Evolutionary conservation across 495 filamentous ascomycete species (phyloP), one percentile per base, ranked within the genome.

Genomic region (Lepidopterella palustris): DNA sequence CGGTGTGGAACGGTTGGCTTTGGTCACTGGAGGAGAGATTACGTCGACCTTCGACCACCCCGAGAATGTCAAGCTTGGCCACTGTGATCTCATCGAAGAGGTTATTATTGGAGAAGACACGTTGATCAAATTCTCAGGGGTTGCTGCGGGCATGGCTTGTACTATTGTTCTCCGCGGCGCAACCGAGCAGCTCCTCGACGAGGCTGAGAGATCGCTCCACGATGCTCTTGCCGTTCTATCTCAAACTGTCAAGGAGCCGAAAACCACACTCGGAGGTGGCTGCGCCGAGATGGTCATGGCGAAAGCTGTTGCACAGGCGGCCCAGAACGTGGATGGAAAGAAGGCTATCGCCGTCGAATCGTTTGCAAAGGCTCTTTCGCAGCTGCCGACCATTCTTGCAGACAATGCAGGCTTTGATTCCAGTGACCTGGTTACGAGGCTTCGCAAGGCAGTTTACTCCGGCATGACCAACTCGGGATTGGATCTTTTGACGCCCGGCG

Each of bases 201-300:
- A 98, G 76, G 90, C 93, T 6, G 93, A 98, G 78, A 86, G 93
- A 54, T 95, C 89, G 31, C 80, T 98, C 40, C 93, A 98, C 72
- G 93, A 98, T 74, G 93, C 93, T 24, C 82, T 98, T 27, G 95
- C 93, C 10, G 95, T 98, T 5, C 86, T 98, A 23, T 97, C 93
- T 4, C 93, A 98, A 74, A 98, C 93, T 11, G 89, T 97, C 63
- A 88, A 86, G 72, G 92, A 97, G 74, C 92, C 93, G 18, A 85
- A 89, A 59, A 93, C 90, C 27, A 97, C 95, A 0, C 85, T 98
- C 4, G 93, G 93, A 26, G 93, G 93, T 69, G 93, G 93, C 18
- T 97, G 91, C 68, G 92, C 92, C 0, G 93, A 98, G 82, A 97
- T 96, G 92, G 76, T 95, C 58, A 98, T 98, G 93, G 88, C 92